phyloP scores from a whole-genome alignment of 2,329 filamentous ascomycete species.

The Metarhizium robertsii region DNA sequence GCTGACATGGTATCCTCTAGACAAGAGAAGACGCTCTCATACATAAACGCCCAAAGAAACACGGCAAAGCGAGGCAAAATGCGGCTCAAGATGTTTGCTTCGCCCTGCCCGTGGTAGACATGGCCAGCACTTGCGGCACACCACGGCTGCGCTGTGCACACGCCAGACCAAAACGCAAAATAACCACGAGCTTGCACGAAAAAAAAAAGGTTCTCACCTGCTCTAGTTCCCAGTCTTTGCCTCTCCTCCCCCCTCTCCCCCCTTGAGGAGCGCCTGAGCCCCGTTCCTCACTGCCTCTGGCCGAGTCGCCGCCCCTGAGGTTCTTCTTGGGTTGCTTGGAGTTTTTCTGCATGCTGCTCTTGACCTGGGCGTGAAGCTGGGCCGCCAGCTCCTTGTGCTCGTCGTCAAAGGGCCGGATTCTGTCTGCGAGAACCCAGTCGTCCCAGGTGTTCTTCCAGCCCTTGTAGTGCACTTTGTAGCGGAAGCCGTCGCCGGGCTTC shows the following conservation, averaged over 20 bases:
- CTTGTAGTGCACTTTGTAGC: constrained; percentile 96
- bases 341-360: constrained; percentile 43
- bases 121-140: neutral
- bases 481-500: constrained; percentile 59
- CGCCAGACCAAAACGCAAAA: neutral
- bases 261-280: constrained; percentile 51
- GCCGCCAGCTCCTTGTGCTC: constrained; percentile 87
- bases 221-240: constrained; percentile 74
- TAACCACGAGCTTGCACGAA: neutral
- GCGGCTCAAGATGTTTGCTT: neutral
- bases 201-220: constrained; percentile 45
- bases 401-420: constrained; percentile 86
- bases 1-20: too few species aligned
- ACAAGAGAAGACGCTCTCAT: too few species aligned
- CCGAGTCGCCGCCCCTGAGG: constrained; percentile 32
- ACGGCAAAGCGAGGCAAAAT: constrained; percentile 6
- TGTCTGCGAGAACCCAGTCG: constrained; percentile 92
- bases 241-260: constrained; percentile 60
- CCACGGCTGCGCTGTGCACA: neutral
- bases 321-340: constrained; percentile 45
- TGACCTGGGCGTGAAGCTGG: constrained; percentile 61
- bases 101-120: neutral
- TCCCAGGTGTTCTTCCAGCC: constrained; percentile 99
- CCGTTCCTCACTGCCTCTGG: constrained; percentile 70
- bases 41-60: neutral